Evolutionary conservation across 352 stramenopile species (phyloP).

Genomic region (Thraustotheca clavata): DNA sequence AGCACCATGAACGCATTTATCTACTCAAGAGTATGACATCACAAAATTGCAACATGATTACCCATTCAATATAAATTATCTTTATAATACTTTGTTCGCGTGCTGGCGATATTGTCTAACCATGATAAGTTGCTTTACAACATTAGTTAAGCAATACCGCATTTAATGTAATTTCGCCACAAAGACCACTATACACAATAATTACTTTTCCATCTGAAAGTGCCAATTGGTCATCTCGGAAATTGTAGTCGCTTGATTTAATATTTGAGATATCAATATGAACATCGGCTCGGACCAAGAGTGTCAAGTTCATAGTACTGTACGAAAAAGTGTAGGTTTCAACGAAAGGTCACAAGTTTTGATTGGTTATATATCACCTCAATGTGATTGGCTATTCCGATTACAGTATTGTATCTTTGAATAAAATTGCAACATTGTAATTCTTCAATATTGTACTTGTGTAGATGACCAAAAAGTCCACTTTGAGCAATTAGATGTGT

Average conservation of each 20-base stretch:
- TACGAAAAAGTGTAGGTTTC: too few species aligned
- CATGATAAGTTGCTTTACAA: too few species aligned
- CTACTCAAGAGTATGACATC: not conserved
- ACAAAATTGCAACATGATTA: not conserved
- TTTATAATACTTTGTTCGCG: not conserved
- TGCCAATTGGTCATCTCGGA: conserved; percentile 5
- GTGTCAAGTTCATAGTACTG: not conserved
- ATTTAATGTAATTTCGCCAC: too few species aligned
- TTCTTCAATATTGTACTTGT: not conserved
- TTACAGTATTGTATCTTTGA: not conserved
- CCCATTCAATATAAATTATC: conserved; percentile 15
- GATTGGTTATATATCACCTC: not conserved
- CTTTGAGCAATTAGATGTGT: too few species aligned
- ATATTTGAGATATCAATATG: not conserved
- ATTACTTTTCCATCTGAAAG: not conserved
- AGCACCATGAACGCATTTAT: conserved; percentile 15
- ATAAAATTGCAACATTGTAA: not conserved
- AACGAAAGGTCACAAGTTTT: too few species aligned
- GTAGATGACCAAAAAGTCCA: too few species aligned
- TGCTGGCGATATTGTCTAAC: not conserved
- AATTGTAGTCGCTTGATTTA: conserved; percentile 10
- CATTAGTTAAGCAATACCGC: too few species aligned
- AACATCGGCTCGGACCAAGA: not conserved
- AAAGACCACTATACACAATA: not conserved
- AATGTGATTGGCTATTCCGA: too few species aligned